Percentiles rank a stretch among this genome's conserved stretches.
Evolutionary conservation across 345 rosid genomes (phyloP).

Genomic region (Lumnitzera littorea): DNA sequence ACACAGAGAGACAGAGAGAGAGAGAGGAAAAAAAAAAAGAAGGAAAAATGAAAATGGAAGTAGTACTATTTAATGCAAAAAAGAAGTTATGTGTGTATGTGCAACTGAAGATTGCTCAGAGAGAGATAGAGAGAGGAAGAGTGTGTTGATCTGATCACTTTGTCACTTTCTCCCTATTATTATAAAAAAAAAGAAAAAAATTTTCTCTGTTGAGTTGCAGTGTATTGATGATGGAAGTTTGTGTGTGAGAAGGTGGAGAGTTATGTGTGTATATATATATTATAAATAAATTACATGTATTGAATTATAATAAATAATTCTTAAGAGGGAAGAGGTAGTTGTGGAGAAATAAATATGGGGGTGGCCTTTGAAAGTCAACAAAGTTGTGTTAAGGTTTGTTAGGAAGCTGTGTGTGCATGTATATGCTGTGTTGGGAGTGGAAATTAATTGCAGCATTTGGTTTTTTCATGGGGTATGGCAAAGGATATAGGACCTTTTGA

Average conservation of each 20-base stretch:
- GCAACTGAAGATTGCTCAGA: conserved; percentile 2
- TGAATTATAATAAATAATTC: conserved; percentile 1
- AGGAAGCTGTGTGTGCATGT: not conserved
- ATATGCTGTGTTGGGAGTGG: conserved; percentile 5
- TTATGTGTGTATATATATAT: not conserved
- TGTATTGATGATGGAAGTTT: conserved; percentile 1
- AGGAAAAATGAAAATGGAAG: not conserved
- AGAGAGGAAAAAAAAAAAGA: not conserved
- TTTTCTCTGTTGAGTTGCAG: not conserved
- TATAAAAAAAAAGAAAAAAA: not conserved
- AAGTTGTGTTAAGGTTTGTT: not conserved
- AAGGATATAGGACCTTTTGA: not conserved
- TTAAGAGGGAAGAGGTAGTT: conserved; percentile 9
- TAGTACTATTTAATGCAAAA: not conserved
- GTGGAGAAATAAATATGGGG: conserved; percentile 3
- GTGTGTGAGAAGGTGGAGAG: conserved; percentile 3
- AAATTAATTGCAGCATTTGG: conserved; percentile 3
- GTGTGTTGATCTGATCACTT: conserved; percentile 8
- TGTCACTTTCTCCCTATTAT: conserved; percentile 5
- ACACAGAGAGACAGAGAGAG: conserved; percentile 4
- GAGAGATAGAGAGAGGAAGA: not conserved
- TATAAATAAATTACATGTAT: not conserved
- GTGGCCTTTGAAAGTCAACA: conserved; percentile 8
- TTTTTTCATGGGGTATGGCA: conserved; percentile 6
- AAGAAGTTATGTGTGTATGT: not conserved